Conservation (phyloP, 2,329 filamentous ascomycete species). For the Chaetoscypha palmicola region DNA sequence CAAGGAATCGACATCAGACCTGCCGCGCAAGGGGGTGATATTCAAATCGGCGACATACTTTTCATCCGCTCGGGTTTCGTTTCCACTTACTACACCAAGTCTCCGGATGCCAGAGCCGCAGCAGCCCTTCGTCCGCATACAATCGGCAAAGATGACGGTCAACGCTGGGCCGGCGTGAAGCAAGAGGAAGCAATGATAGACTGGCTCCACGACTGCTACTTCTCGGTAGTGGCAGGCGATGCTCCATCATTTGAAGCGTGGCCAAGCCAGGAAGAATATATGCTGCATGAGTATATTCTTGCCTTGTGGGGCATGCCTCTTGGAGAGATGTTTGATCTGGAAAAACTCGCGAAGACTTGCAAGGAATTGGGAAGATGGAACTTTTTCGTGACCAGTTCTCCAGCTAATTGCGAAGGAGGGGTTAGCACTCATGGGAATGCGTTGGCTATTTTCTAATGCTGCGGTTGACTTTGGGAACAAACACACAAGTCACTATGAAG, state of each 20-base stretch:
- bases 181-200: constrained; percentile 6
- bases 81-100: constrained; percentile 29
- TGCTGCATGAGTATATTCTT: constrained; percentile 14
- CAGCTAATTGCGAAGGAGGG: constrained; percentile 40
- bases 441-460: constrained; percentile 18
- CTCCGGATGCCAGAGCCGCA: constrained; percentile 32
- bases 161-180: constrained; percentile 32
- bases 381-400: constrained; percentile 56
- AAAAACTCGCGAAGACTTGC: constrained; percentile 36
- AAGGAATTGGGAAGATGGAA: constrained; percentile 45
- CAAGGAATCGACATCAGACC: constrained; percentile 30
- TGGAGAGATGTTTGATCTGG: constrained; percentile 28
- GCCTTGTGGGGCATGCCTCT: constrained; percentile 26
- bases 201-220: constrained; percentile 27
- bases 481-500: too few species aligned
- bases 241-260: constrained; percentile 24
- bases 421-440: constrained; percentile 26
- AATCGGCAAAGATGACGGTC: constrained; percentile 31
- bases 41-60: constrained; percentile 46
- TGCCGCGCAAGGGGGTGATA: constrained; percentile 38
- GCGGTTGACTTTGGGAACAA: too few species aligned
- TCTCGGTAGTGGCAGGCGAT: constrained; percentile 27
- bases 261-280: constrained; percentile 2
- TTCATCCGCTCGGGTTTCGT: constrained; percentile 41
- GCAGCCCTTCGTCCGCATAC: constrained; percentile 33